Percentiles rank a stretch among this genome's conserved stretches.
Evolutionary conservation across 768 basidiomycete genomes (phyloP).

Genomic region (Mrakia hoshinonis): DNA sequence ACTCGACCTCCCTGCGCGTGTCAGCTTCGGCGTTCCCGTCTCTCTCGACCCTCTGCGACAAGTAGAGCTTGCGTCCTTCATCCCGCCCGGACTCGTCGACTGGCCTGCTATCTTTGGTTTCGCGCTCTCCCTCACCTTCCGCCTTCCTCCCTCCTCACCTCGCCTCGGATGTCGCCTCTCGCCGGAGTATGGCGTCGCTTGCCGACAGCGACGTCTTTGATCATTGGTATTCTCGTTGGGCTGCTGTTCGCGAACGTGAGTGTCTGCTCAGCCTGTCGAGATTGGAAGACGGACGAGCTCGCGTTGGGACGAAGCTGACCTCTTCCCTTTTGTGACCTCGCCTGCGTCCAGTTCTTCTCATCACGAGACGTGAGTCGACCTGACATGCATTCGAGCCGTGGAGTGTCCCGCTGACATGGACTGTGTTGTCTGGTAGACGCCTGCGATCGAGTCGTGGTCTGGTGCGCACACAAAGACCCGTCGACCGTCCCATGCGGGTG

Average conservation of each 20-base stretch:
- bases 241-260: constrained; percentile 47
- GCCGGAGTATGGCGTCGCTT: constrained; percentile 23
- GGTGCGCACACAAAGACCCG: constrained; percentile 15
- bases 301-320: not conserved
- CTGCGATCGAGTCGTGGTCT: constrained; percentile 14
- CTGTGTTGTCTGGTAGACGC: not conserved
- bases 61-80: not conserved
- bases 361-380: constrained; percentile 7
- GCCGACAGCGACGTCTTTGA: constrained; percentile 37
- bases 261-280: not conserved
- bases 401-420: no score
- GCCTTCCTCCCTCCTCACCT: not conserved
- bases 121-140: not conserved
- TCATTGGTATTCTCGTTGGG: constrained; percentile 57
- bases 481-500: not conserved
- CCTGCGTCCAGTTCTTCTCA: constrained; percentile 7
- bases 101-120: not conserved
- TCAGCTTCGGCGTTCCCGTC: not conserved
- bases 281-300: not conserved
- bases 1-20: not conserved
- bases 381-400: no score
- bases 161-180: constrained; percentile 11
- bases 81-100: not conserved
- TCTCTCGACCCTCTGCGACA: not conserved
- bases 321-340: not conserved